A percentile compares a stretch with the other conserved stretches of the same genome.
phyloP scores from a whole-genome alignment of 495 filamentous ascomycete genomes.

The Niebla homalea region DNA sequence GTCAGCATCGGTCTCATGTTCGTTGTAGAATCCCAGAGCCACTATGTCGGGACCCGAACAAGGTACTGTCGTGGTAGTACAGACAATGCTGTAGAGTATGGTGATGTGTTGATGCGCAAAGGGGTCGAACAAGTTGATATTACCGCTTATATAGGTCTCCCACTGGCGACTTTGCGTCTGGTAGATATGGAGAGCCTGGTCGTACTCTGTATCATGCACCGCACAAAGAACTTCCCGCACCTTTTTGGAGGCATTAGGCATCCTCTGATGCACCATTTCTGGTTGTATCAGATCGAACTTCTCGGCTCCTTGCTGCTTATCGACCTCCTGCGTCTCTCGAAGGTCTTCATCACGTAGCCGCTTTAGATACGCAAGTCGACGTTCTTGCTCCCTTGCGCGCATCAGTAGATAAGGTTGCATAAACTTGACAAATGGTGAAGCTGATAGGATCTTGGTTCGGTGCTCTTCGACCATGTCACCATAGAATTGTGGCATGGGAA shows the following conservation, averaged over 20 bases:
- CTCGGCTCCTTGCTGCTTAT: conserved; percentile 48
- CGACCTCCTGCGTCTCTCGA: conserved; percentile 33
- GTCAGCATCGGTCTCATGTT: conserved; percentile 52
- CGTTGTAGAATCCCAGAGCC: conserved; percentile 82
- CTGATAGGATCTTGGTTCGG: conserved; percentile 83
- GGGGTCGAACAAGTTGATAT: conserved; percentile 78
- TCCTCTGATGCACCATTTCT: conserved; percentile 78
- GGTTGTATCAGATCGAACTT: conserved; percentile 84
- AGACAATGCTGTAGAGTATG: conserved; percentile 87
- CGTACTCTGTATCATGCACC: conserved; percentile 90
- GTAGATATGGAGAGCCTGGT: conserved; percentile 87
- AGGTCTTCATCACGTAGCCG: conserved; percentile 66
- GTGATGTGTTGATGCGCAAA: conserved; percentile 90
- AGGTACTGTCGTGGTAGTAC: conserved; percentile 77
- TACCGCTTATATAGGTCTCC: conserved; percentile 81
- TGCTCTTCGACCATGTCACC: conserved; percentile 88
- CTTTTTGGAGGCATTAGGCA: conserved; percentile 62
- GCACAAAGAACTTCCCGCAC: conserved; percentile 88
- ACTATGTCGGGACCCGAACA: conserved; percentile 82
- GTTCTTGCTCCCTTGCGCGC: conserved; percentile 81
- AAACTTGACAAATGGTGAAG: conserved; percentile 92
- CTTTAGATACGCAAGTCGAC: conserved; percentile 65
- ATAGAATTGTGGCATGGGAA: conserved; percentile 85
- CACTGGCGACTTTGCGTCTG: conserved; percentile 88
- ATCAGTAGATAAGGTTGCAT: conserved; percentile 85